phyloP scores from a whole-genome alignment of 371 early-diverging fungal genomes.

The Mortierella sp. region DNA sequence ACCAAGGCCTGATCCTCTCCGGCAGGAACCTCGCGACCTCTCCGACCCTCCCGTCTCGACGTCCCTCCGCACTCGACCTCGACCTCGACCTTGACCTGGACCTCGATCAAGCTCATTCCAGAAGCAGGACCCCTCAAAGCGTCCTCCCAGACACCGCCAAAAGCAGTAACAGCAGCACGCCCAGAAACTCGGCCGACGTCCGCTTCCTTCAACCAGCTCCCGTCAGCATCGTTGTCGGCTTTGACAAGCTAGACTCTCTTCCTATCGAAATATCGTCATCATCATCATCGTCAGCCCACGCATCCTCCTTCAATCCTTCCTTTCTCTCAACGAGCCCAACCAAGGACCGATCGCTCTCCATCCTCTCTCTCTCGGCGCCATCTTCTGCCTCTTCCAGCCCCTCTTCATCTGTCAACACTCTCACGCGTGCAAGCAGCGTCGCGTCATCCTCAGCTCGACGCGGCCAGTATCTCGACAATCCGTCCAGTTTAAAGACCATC shows the following conservation, averaged over 20 bases:
- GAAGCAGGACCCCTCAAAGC: conserved; percentile 10
- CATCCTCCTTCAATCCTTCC: conserved; percentile 23
- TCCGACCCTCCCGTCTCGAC: neutral
- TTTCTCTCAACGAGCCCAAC: conserved; percentile 19
- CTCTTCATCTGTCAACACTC: conserved; percentile 45
- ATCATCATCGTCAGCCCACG: neutral
- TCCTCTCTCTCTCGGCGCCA: conserved; percentile 40
- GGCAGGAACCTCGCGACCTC: conserved; percentile 26
- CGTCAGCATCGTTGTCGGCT: conserved; percentile 41
- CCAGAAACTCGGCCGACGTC: conserved; percentile 29
- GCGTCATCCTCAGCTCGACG: conserved; percentile 30
- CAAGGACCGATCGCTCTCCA: conserved; percentile 32
- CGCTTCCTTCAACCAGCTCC: conserved; percentile 3
- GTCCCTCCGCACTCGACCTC: conserved; percentile 28
- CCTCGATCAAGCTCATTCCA: conserved; percentile 17
- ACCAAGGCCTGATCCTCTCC: conserved; percentile 30
- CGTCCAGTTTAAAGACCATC: conserved; percentile 61
- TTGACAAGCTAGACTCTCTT: conserved; percentile 17
- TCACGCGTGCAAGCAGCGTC: conserved; percentile 46
- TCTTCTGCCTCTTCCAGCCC: conserved; percentile 42
- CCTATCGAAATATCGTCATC: neutral
- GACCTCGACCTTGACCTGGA: conserved; percentile 47
- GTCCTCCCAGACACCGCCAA: conserved; percentile 5
- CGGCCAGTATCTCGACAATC: conserved; percentile 30
- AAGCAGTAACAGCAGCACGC: conserved; percentile 32